Conservation (phyloP, 257 asterid species). For the Forsythia viridissima region DNA sequence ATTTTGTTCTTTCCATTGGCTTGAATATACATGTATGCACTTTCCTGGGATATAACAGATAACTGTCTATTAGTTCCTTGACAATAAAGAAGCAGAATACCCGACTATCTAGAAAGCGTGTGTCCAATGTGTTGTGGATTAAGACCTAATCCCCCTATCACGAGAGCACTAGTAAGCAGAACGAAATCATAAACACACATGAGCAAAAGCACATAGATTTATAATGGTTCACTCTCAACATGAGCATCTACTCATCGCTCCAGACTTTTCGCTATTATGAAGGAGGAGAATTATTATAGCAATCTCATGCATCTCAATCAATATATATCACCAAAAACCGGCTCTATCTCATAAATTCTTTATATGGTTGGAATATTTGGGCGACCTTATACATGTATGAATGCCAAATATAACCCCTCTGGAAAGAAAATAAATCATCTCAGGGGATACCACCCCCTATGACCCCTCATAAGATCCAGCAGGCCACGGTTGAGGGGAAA, state of each 20-base stretch:
- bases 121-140: neutral
- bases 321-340: neutral
- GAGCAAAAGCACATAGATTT: neutral
- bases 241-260: neutral
- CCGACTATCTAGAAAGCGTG: neutral
- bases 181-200: neutral
- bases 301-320: neutral
- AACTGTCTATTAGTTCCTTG: neutral
- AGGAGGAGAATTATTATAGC: neutral
- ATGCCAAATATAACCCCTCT: neutral
- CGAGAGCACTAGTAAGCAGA: neutral
- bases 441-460: neutral
- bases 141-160: neutral
- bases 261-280: neutral
- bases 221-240: neutral
- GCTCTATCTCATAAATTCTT: neutral
- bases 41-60: conserved; percentile 58
- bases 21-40: conserved; percentile 65
- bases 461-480: neutral
- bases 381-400: neutral
- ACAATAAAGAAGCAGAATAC: neutral
- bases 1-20: conserved; percentile 24
- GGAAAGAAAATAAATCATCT: neutral
- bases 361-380: neutral
- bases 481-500: neutral